Conservation (phyloP, 2,329 filamentous ascomycete species). For the Aspergillus sp. region DNA sequence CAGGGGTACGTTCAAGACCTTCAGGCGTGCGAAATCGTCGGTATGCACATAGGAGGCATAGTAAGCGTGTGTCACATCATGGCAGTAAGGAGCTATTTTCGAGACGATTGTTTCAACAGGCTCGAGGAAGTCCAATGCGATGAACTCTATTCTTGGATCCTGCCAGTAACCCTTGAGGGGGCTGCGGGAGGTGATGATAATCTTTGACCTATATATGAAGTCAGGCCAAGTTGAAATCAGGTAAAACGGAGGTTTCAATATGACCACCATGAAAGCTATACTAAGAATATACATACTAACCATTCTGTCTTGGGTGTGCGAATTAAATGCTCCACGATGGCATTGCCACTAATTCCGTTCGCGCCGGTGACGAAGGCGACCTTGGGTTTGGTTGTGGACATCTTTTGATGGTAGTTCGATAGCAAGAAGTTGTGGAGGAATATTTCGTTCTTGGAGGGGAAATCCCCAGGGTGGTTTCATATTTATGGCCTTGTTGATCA, state of each 20-base stretch:
- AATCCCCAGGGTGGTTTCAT: no score
- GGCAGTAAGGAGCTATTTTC: constrained; percentile 20
- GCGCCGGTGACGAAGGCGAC: constrained; percentile 36
- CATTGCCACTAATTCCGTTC: constrained; percentile 36
- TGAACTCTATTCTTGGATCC: constrained; percentile 23
- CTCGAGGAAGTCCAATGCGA: constrained; percentile 32
- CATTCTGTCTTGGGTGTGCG: constrained; percentile 25
- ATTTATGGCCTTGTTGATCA: no score
- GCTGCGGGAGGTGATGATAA: constrained; percentile 32
- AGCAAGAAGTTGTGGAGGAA: no score
- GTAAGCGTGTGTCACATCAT: constrained; percentile 34
- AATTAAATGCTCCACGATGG: constrained; percentile 36
- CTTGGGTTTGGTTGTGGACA: constrained; percentile 13
- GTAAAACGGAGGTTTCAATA: no score
- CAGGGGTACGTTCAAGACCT: constrained; percentile 6
- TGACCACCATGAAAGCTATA: no score
- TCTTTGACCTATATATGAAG: constrained; percentile 12
- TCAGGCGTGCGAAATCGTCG: constrained; percentile 25
- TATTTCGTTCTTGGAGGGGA: no score
- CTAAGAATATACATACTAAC: constrained; percentile 1
- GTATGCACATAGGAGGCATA: constrained; percentile 33
- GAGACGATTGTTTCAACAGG: constrained; percentile 17
- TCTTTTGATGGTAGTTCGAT: no score
- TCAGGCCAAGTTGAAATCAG: not conserved
- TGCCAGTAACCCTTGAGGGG: constrained; percentile 20